Evolutionary conservation across 2,329 filamentous ascomycete species (phyloP).

Genomic region (Diaporthe ilicicola): DNA sequence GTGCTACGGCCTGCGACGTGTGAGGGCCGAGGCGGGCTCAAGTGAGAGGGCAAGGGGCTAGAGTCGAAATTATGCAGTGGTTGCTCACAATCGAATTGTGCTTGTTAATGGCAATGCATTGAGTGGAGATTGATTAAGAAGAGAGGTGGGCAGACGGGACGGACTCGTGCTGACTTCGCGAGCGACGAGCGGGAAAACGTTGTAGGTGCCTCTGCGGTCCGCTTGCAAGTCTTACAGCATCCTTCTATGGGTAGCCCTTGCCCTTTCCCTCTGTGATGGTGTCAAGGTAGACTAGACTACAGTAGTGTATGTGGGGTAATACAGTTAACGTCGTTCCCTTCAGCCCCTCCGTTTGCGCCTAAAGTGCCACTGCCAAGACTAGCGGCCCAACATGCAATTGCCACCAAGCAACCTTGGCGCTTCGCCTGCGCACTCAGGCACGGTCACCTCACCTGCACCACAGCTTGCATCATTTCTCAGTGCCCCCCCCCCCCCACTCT

Average conservation of each 20-base stretch:
- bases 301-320: constrained; percentile 7
- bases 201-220: no score
- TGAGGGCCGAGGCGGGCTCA: no score
- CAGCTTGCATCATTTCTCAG: constrained; percentile 20
- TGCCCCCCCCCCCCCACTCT: no score
- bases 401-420: constrained; percentile 11
- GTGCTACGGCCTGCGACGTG: no score
- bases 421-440: constrained; percentile 7
- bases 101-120: background rate
- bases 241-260: constrained; percentile 9
- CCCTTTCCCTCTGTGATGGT: background rate
- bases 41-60: no score
- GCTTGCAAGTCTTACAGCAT: background rate
- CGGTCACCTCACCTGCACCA: constrained; percentile 29
- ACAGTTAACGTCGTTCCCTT: no score
- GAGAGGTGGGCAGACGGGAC: background rate
- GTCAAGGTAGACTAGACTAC: background rate
- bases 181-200: no score
- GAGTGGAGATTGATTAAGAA: background rate
- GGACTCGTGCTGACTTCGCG: background rate
- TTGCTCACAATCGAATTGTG: no score
- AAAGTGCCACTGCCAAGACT: background rate
- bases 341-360: background rate
- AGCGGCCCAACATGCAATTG: background rate
- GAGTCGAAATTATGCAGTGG: no score